These are phyloP conservation scores for Dothideomycetes sp. DNA, from an alignment of 2,329 filamentous ascomycete species.

Conservation along the genomic window DNA sequence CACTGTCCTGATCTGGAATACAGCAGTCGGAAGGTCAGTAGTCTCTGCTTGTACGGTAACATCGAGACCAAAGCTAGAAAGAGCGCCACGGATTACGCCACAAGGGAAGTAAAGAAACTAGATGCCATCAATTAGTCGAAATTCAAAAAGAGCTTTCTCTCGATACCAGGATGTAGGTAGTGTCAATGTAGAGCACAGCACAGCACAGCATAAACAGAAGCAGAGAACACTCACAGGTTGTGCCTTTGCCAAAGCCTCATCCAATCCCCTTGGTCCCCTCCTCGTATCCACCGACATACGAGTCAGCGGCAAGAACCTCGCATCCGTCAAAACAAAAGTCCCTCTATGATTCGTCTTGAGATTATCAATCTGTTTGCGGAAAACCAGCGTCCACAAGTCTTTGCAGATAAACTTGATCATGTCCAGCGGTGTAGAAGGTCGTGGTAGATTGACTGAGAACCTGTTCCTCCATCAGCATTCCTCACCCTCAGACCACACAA, in stretches of 20 bases:
- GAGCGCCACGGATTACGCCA: slow-evolving; percentile 81
- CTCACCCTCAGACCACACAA: too few species aligned
- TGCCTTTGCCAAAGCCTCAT: slow-evolving; percentile 54
- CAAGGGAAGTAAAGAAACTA: slow-evolving; percentile 98
- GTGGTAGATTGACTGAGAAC: slow-evolving; percentile 73
- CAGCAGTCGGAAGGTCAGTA: slow-evolving; percentile 73
- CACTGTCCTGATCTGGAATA: slow-evolving; percentile 90
- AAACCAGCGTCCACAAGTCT: slow-evolving; percentile 90
- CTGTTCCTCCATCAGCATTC: slow-evolving; percentile 37
- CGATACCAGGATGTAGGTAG: too few species aligned
- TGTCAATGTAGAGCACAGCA: too few species aligned
- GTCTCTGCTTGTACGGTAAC: slow-evolving; percentile 89
- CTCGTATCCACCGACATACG: slow-evolving; percentile 71
- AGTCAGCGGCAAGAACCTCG: slow-evolving; percentile 76
- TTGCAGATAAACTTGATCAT: slow-evolving; percentile 99
- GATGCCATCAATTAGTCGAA: slow-evolving; percentile 56
- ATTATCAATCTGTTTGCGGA: slow-evolving; percentile 96
- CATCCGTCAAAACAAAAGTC: slow-evolving; percentile 93
- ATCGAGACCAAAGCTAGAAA: slow-evolving; percentile 83
- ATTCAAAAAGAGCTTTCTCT: too few species aligned
- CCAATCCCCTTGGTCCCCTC: slow-evolving; percentile 23
- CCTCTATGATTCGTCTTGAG: slow-evolving; percentile 96
- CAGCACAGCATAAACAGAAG: slow-evolving; percentile 1
- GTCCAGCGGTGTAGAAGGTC: slow-evolving; percentile 85
- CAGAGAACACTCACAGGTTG: slow-evolving; percentile 58